Conservation (phyloP, 306 rosid species). For the Cucurbita moschata region DNA sequence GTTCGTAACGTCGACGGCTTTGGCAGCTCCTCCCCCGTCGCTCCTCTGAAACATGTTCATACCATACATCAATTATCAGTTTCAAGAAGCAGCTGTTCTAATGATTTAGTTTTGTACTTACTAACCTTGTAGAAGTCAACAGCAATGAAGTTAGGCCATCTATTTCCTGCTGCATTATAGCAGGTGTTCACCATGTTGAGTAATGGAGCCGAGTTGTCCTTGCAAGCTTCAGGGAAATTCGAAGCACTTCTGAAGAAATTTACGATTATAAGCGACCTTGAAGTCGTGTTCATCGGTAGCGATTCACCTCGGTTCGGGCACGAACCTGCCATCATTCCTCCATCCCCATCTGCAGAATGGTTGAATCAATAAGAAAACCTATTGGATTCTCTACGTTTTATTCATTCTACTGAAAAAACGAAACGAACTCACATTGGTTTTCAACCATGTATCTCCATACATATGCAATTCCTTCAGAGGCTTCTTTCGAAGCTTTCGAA, state of each 20-base stretch:
- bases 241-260: slow-evolving; percentile 46
- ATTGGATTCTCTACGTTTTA: not conserved
- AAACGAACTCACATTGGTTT: slow-evolving; percentile 64
- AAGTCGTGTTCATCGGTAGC: slow-evolving; percentile 29
- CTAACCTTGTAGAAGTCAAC: slow-evolving; percentile 73
- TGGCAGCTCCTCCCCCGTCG: slow-evolving; percentile 63
- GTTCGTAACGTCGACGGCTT: slow-evolving; percentile 46
- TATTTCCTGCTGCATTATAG: slow-evolving; percentile 38
- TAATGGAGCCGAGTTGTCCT: slow-evolving; percentile 58
- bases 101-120: not conserved
- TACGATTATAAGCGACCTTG: slow-evolving; percentile 52
- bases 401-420: not conserved
- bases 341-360: slow-evolving; percentile 39
- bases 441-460: slow-evolving; percentile 78
- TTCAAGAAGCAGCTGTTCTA: not conserved
- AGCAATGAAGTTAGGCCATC: slow-evolving; percentile 80
- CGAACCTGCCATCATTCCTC: slow-evolving; percentile 54
- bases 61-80: not conserved
- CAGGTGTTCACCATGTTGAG: slow-evolving; percentile 59
- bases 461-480: slow-evolving; percentile 84
- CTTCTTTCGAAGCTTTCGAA: slow-evolving; percentile 59
- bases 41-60: slow-evolving; percentile 39
- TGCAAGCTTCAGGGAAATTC: slow-evolving; percentile 31
- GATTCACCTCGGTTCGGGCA: slow-evolving; percentile 64
- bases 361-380: not conserved